Conservation (phyloP, 441 rosid genomes). For the Corymbia calophylla region DNA sequence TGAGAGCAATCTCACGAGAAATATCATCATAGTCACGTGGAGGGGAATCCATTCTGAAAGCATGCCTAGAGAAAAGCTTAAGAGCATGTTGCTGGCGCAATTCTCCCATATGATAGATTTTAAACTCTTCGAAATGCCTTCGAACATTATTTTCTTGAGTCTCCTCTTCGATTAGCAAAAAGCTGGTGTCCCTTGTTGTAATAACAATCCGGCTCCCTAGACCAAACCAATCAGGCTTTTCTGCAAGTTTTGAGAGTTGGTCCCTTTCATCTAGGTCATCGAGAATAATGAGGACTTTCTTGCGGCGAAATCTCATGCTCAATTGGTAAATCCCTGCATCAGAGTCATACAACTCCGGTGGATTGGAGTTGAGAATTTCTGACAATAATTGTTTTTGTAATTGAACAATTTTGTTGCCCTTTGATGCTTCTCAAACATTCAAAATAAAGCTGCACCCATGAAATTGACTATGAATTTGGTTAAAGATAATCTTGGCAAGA, state of each 20-base stretch:
- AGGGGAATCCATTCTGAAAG: neutral
- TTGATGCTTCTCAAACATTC: neutral
- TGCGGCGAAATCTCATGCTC: neutral
- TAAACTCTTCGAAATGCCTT: neutral
- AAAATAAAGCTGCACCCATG: neutral
- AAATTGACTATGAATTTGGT: neutral
- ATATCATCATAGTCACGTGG: neutral
- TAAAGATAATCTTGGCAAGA: neutral
- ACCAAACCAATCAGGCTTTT: neutral
- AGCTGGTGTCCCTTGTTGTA: neutral
- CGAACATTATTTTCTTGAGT: neutral
- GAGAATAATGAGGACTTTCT: neutral
- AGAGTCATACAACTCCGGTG: neutral
- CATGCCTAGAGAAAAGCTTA: neutral
- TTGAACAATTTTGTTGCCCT: neutral
- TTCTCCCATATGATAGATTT: neutral
- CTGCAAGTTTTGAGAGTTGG: neutral
- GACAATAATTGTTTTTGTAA: neutral
- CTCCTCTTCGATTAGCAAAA: neutral
- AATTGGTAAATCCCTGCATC: neutral
- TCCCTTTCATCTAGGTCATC: neutral
- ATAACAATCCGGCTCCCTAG: neutral
- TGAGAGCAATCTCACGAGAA: neutral
- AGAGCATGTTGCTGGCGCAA: neutral
- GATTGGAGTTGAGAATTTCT: neutral